Evolutionary conservation across 139 green algal species (phyloP), one percentile per base, ranked within the genome.

Genomic region (Pleodorina starrii): DNA sequence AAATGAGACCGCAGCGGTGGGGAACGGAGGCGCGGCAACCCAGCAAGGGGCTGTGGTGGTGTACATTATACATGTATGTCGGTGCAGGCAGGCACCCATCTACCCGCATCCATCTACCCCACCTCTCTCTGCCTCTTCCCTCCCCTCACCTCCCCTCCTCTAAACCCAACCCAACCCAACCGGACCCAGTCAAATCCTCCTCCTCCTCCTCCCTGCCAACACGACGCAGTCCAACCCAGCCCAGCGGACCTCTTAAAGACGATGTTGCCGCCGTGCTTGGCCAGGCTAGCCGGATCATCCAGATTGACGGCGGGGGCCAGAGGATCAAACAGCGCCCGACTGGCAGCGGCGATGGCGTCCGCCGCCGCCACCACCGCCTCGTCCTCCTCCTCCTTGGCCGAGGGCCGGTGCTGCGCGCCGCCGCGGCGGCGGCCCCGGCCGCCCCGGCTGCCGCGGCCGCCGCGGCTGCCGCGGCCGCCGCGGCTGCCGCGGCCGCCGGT

Each of bases 301-400:
- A 82, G 16, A 44, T 63, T 82, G 3, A 63, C 32, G 7, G 44
- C 74, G 74, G 74, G 74, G 1, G 29, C 74, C 74, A 82, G 74
- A 1, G 27, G 27, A 21, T 48, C 44, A 42, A 82, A 82, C 11
- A 82, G 29, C 42, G 23, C n/a, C 14, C 17, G 43, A 23, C 14
- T 82, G 12, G 74, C 74, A 9, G 74, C 74, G 10, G 44, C 36
- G 27, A 82, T 42, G 25, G n/a, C 74, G 27, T 27, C 6, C 27
- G 74, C 43, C 6, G 32, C 74, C 9, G 44, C 44, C 27, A 6
- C n/a, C 1, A 21, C 14, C 7, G 74, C 74, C 5, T 38, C 27
- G 35, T 82, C 44, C 44, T 63, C 44, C 42, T 82, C 74, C 74
- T 66, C 43, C 74, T 60, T 59, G 44, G 29, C 11, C 11, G 69